Conservation (phyloP, 768 basidiomycete genomes). For the Psilocybe tampanensis region DNA sequence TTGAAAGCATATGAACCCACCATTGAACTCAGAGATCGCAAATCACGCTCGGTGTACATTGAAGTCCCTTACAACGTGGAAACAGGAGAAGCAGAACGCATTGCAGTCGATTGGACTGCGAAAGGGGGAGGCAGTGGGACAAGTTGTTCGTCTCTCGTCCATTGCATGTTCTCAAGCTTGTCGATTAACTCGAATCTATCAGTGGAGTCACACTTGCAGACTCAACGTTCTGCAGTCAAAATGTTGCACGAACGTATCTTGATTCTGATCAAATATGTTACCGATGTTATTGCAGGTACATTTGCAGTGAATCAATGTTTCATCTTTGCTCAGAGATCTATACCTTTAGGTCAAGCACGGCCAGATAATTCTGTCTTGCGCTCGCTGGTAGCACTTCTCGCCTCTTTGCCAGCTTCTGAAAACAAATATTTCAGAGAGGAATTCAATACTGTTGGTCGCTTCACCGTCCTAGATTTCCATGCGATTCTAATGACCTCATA, state of each 20-base stretch:
- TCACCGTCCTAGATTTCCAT: neutral
- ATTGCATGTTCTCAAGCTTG: conserved; percentile 4
- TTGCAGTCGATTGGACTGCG: conserved; percentile 96
- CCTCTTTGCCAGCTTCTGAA: conserved; percentile 87
- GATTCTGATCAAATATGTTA: conserved; percentile 85
- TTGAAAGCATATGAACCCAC: conserved; percentile 94
- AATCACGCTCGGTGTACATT: conserved; percentile 77
- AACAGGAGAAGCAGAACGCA: conserved; percentile 97
- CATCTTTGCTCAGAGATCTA: neutral
- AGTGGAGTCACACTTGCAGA: conserved; percentile 92
- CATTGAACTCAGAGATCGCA: conserved; percentile 80
- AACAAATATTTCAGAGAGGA: conserved; percentile 83
- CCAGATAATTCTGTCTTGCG: conserved; percentile 84
- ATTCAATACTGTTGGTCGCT: conserved; percentile 72
- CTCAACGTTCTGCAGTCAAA: conserved; percentile 92
- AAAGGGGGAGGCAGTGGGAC: conserved; percentile 83
- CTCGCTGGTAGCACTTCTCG: conserved; percentile 82
- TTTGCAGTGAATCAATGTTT: neutral
- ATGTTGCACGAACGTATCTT: conserved; percentile 94
- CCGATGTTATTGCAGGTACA: conserved; percentile 71
- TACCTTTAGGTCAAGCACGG: conserved; percentile 58
- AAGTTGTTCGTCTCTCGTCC: conserved; percentile 56
- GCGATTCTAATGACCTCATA: neutral
- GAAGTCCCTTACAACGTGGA: conserved; percentile 89
- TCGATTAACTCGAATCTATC: neutral